phyloP scores from a whole-genome alignment of 176 grass and related monocot genomes.

The Triticum turgidum region DNA sequence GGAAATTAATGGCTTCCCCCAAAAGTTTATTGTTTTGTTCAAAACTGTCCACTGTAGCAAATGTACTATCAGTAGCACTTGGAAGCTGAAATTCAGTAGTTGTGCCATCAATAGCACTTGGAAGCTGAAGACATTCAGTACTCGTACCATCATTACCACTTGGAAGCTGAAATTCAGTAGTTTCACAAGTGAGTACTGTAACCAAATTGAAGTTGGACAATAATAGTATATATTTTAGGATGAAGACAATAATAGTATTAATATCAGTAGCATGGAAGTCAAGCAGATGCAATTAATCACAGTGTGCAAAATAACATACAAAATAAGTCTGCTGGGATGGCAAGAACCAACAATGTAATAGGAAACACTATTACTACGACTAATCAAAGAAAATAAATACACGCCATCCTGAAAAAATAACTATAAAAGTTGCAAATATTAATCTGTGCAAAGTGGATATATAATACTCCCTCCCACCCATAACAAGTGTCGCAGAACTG shows the following conservation, averaged over 20 bases:
- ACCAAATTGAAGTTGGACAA: slow-evolving; percentile 8
- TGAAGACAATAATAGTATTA: background rate
- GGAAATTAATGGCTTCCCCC: slow-evolving; percentile 34
- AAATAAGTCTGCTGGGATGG: slow-evolving; percentile 6
- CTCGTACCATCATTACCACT: slow-evolving; percentile 22
- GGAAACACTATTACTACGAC: background rate
- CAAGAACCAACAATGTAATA: slow-evolving; percentile 9
- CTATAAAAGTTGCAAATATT: no score
- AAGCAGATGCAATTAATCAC: slow-evolving; percentile 1
- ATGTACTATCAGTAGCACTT: slow-evolving; percentile 29
- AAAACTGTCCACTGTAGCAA: slow-evolving; percentile 38
- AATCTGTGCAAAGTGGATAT: no score
- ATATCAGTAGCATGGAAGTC: slow-evolving; percentile 6
- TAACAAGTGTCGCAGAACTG: no score
- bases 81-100: slow-evolving; percentile 9
- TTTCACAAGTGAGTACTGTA: background rate
- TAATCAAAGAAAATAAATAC: background rate
- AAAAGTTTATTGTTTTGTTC: slow-evolving; percentile 36
- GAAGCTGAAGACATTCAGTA: background rate
- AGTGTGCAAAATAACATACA: slow-evolving; percentile 21
- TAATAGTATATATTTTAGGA: background rate
- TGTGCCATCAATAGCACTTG: slow-evolving; percentile 35
- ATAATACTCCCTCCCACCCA: no score
- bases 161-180: slow-evolving; percentile 52
- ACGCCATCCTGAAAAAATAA: background rate